Percentiles rank a stretch among this genome's conserved stretches.
Evolutionary conservation across 2,329 filamentous ascomycete species (phyloP).

Genomic region (Trichophyton benhamiae): DNA sequence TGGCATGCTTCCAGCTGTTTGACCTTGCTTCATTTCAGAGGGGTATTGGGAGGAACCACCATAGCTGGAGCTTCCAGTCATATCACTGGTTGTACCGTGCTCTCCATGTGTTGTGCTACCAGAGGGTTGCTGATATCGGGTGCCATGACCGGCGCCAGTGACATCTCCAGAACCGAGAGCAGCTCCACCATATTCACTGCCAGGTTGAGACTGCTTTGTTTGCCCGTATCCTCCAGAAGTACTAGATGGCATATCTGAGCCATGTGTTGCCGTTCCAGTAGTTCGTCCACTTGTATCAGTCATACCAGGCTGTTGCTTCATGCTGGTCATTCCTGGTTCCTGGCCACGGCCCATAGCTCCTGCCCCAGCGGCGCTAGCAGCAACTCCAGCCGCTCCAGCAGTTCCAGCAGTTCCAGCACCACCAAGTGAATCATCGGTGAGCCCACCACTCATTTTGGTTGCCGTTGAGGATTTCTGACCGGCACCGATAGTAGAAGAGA

Average conservation of each 20-base stretch:
- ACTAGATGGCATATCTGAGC: neutral
- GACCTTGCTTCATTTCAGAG: neutral
- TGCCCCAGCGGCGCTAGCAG: neutral
- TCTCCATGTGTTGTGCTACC: neutral
- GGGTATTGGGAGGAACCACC: neutral
- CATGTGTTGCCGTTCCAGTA: neutral
- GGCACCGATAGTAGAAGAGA: neutral
- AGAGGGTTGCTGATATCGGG: neutral
- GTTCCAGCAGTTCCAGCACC: neutral
- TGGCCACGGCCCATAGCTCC: neutral
- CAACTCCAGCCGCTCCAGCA: neutral
- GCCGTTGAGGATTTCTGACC: neutral
- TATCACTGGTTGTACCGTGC: neutral
- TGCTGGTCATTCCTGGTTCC: neutral
- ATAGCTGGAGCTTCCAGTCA: neutral
- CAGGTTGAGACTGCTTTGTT: neutral
- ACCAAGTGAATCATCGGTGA: too few species aligned
- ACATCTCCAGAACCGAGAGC: neutral
- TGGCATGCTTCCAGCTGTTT: neutral
- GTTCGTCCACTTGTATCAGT: neutral
- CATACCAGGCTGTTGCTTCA: neutral
- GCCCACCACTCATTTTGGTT: neutral
- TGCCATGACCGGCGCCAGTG: neutral
- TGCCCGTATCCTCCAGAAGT: neutral
- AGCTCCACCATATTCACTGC: neutral